Base-by-base conservation (phyloP, 2,329 filamentous ascomycete genomes). In the Colletotrichum euphorbiae region DNA sequence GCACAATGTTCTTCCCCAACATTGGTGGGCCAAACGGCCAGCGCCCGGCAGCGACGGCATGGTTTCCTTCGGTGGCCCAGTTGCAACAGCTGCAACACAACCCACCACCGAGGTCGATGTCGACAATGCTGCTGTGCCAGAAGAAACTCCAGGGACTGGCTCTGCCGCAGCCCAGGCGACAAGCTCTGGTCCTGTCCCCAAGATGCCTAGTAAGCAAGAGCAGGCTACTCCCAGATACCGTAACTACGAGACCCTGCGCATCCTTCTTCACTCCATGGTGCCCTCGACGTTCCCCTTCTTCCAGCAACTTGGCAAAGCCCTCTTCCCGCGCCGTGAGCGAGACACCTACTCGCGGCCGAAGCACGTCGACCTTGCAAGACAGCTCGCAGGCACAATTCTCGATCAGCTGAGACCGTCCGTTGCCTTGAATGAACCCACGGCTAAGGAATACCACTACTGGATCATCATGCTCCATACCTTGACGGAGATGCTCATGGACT, bases 281-380 rank as follows among this genome's bases (percentile, higher is more conserved):
- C 89, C 90, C 8, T 90, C 91, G 3, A 91, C 94, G n/a, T 91
- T 93, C 17, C 90, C 92, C 0, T 92, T 98, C 72, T 91, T 97
- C 75, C 93, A 97, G 74, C 91, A 90, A 1, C 82, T 98, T 48
- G 95, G 95, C 12, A 96, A 93, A 77, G 88, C 91, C 15, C 82
- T 98, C 21, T 84, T 97, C 4, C 89, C 89, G 48, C 91, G 93
- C 67, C 89, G 94, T 56, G 89, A 89, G 70, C 85, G 88, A 31
- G 94, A 98, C 73, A 74, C 81, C 2, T 90, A 84, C 71, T 74
- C 83, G 62, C 79, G 87, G 70, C 80, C 82, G 60, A 82, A 85
- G 63, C 88, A 91, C 69, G 73, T 87, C 40, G 80, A 82, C 60
- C 80, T 91, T 55, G 86, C 87, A 21, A 84, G 87, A 69, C 89